phyloP scores from a whole-genome alignment of 768 basidiomycete genomes.

The Leccinum barrowsii region DNA sequence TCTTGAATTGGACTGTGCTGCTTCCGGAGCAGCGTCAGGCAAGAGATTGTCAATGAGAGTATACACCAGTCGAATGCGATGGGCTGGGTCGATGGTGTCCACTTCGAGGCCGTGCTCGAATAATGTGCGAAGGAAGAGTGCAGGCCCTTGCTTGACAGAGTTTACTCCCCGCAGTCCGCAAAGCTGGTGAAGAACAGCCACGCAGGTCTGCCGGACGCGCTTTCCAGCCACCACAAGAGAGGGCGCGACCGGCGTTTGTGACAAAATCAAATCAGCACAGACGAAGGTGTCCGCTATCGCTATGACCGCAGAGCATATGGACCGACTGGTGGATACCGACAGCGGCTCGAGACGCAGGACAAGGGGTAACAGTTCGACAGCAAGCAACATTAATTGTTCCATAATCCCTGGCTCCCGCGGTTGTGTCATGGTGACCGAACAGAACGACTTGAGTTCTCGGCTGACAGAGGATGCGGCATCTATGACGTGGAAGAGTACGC shows the following conservation, averaged over 20 bases:
- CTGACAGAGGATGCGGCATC: constrained; percentile 47
- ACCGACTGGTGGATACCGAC: constrained; percentile 50
- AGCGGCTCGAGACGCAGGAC: constrained; percentile 42
- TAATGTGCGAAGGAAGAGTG: constrained; percentile 53
- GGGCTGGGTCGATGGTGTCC: constrained; percentile 50
- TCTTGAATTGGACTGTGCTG: constrained; percentile 31
- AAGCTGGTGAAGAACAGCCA: constrained; percentile 45
- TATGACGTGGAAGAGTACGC: constrained; percentile 54
- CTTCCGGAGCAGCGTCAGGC: constrained; percentile 32
- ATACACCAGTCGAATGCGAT: constrained; percentile 53
- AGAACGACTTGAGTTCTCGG: constrained; percentile 53
- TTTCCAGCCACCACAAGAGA: constrained; percentile 24
- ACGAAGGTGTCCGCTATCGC: constrained; percentile 53
- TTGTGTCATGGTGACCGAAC: constrained; percentile 38
- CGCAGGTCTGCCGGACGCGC: constrained; percentile 48
- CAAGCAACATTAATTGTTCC: constrained; percentile 54
- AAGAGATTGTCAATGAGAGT: constrained; percentile 56
- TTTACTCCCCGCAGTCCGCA: constrained; percentile 28
- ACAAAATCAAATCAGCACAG: constrained; percentile 46
- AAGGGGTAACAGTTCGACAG: constrained; percentile 52
- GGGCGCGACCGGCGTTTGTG: constrained; percentile 34
- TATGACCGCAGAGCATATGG: constrained; percentile 41
- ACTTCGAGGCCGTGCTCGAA: constrained; percentile 45
- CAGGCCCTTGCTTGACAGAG: constrained; percentile 38
- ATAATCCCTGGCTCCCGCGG: constrained; percentile 39